Evolutionary conservation across 306 rosid genomes (phyloP), one percentile per base, ranked within the genome.

Genomic region (Acacia crassicarpa): DNA sequence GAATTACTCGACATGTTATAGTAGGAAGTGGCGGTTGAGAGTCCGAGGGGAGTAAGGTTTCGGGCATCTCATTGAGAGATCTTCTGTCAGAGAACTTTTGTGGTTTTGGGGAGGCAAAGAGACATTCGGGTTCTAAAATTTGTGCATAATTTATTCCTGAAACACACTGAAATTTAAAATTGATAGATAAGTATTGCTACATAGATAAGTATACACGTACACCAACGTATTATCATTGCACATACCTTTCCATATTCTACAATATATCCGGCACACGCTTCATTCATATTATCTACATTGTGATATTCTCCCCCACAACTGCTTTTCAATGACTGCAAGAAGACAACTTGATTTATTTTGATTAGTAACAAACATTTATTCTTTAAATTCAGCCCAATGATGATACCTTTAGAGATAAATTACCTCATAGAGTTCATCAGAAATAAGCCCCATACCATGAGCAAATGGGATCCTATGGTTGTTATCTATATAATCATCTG

Each of bases 361-460:
- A 35, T 19, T 9, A 67, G 25, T 15, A 17, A 67, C 27, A 0
- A 5, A 67, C 23, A 9, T 35, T 67, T 10, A 22, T 35, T 38
- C 48, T 9, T 67, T 9, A 67, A 41, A 35, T 67, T 6, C 7
- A 67, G 14, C 25, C 14, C 45, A 8, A 17, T 19, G 13, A 69
- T 30, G 33, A 10, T 15, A 15, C 17, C 16, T 46, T 25, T 2
- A 46, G 13, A 27, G 27, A 27, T 27, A 27, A 2, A 53, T 45
- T 45, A 86, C 91, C 90, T 86, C 66, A 1, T 61, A 86, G 27
- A 88, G 78, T 81, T 90, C 91, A 58, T 81, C 84, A 6, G 91
- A 82, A 74, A 88, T 84, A 51, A 90, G 85, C 27, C 27, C 27
- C 27, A 27, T 27, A 27, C 27, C 27, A 27, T 27, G 27, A 27